A percentile compares a stretch with the other conserved stretches of the same genome.
Conservation (phyloP, 2,329 filamentous ascomycete genomes). For the Botrytis deweyae region DNA sequence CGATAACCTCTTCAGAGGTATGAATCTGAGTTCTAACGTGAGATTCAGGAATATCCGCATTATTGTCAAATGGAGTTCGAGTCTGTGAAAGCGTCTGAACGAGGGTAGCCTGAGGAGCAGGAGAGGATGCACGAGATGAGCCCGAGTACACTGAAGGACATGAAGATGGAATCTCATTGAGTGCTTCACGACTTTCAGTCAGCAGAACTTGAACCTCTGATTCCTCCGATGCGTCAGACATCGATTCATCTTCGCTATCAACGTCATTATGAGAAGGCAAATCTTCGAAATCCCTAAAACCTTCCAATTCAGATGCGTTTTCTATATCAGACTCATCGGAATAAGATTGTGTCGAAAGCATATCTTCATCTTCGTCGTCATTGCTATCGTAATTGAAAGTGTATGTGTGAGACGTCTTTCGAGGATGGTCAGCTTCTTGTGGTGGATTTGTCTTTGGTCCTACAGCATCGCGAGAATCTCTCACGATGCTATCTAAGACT, state of each 20-base stretch:
- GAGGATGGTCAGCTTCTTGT: neutral
- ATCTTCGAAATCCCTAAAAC: neutral
- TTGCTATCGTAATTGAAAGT: neutral
- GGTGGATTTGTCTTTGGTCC: neutral
- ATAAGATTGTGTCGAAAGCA: neutral
- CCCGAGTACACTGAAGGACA: neutral
- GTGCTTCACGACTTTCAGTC: neutral
- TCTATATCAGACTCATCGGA: neutral
- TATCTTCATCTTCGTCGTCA: constrained; percentile 21
- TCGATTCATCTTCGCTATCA: neutral
- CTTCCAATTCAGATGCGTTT: neutral
- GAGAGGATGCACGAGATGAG: neutral
- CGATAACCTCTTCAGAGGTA: constrained; percentile 5
- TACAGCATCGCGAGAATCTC: neutral
- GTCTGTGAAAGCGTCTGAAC: neutral
- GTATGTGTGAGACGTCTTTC: neutral
- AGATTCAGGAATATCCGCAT: constrained; percentile 15
- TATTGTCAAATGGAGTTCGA: neutral
- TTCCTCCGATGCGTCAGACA: constrained; percentile 2
- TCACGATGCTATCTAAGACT: neutral
- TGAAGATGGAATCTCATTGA: neutral
- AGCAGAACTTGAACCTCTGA: neutral
- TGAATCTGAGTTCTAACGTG: constrained; percentile 11
- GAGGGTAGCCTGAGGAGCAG: no score
- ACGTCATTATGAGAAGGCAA: neutral